Percentiles rank a stretch among this genome's conserved stretches.
phyloP scores from a whole-genome alignment of 208 protist species.

The Hexamita inflata region DNA sequence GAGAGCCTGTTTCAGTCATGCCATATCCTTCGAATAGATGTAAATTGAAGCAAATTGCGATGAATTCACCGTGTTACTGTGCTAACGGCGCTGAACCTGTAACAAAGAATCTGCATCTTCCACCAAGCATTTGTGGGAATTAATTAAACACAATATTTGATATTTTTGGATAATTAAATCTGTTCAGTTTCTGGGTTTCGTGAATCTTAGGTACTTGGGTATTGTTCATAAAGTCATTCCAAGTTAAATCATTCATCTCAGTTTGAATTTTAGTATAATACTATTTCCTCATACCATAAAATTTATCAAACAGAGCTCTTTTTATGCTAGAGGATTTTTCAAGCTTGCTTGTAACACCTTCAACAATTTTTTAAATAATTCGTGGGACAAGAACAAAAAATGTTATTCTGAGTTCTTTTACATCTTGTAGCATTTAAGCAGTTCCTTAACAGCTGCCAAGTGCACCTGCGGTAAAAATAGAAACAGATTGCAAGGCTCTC shows the following conservation, averaged over 20 bases:
- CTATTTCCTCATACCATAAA: not conserved
- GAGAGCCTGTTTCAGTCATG: constrained; percentile 7
- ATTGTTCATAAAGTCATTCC: not conserved
- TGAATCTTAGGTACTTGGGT: no score
- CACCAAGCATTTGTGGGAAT: not conserved
- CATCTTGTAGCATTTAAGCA: not conserved
- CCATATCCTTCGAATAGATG: constrained; percentile 27
- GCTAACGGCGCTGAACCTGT: constrained; percentile 26
- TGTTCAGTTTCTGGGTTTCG: not conserved
- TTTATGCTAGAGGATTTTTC: not conserved
- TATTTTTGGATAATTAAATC: not conserved
- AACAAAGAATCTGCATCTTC: not conserved
- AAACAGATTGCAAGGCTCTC: not conserved
- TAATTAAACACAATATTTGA: not conserved
- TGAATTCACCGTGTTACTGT: not conserved
- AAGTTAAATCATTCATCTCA: not conserved
- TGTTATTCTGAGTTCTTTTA: not conserved
- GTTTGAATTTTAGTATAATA: not conserved
- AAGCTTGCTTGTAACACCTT: not conserved
- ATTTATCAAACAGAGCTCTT: not conserved
- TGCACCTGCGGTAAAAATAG: not conserved
- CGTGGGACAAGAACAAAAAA: not conserved
- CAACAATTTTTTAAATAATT: not conserved
- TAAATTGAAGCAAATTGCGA: not conserved
- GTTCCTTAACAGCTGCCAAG: not conserved